A percentile compares a stretch with the other conserved stretches of the same genome.
Conservation (phyloP, 2,329 filamentous ascomycete genomes). For the Fusarium compactum region DNA sequence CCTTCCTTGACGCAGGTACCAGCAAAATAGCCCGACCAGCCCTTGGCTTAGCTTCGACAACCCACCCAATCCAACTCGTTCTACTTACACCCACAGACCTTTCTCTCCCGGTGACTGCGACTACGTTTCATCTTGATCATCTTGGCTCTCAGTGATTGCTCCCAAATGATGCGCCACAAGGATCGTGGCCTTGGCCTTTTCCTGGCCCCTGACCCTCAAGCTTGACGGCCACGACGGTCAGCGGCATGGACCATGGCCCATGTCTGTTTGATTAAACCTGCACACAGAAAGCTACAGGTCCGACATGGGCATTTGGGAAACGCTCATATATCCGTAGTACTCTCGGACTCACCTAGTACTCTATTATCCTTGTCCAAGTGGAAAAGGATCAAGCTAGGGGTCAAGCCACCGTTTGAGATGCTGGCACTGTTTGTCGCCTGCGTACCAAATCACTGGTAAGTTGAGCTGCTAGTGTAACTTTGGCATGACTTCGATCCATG, state of each 20-base stretch:
- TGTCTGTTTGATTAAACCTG: conserved; percentile 27
- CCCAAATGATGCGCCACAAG: conserved; percentile 33
- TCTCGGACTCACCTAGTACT: not conserved
- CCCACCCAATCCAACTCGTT: conserved; percentile 7
- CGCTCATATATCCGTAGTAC: not conserved
- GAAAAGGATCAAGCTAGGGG: conserved; percentile 30
- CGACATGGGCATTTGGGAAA: conserved; percentile 9
- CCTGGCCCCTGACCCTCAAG: conserved; percentile 9
- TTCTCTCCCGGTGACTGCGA: not conserved
- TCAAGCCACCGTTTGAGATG: conserved; percentile 43
- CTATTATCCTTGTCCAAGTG: conserved; percentile 12
- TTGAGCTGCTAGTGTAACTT: conserved; percentile 34
- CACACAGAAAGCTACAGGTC: not conserved
- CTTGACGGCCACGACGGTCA: conserved; percentile 21
- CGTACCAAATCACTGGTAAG: conserved; percentile 11
- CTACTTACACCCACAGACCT: conserved; percentile 17
- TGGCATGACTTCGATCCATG: conserved; percentile 10
- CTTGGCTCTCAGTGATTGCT: conserved; percentile 31
- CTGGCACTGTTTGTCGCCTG: conserved; percentile 25
- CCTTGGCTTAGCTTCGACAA: not conserved
- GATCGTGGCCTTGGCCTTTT: conserved; percentile 10
- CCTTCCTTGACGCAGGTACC: conserved; percentile 33
- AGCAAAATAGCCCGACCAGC: conserved; percentile 9
- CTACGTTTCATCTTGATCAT: conserved; percentile 36
- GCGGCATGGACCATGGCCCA: not conserved